Conservation (phyloP, 768 basidiomycete species). For the Hirschioporus abietinus region DNA sequence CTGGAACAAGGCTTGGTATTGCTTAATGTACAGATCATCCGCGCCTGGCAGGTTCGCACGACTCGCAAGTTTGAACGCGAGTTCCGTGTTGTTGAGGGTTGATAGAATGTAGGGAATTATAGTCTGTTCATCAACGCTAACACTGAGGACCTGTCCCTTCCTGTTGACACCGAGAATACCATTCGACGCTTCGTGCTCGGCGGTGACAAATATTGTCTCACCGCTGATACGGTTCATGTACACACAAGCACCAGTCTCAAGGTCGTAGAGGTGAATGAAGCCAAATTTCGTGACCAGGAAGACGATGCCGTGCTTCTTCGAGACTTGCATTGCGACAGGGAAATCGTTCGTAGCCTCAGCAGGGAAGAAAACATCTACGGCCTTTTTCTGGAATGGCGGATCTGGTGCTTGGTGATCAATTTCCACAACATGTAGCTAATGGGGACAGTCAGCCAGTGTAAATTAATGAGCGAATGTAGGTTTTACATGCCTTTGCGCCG, state of each 20-base stretch:
- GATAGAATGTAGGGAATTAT: conserved; percentile 92
- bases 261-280: conserved; percentile 98
- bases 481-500: conserved; percentile 80
- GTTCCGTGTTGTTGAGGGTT: conserved; percentile 93
- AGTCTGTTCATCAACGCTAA: conserved; percentile 94
- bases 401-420: conserved; percentile 94
- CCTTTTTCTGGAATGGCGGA: conserved; percentile 93
- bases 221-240: conserved; percentile 99
- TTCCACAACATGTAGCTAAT: conserved; percentile 93
- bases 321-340: conserved; percentile 99
- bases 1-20: conserved; percentile 89
- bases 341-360: conserved; percentile 98
- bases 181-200: conserved; percentile 88
- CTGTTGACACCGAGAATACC: conserved; percentile 99
- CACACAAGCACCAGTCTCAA: conserved; percentile 93
- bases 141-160: conserved; percentile 97
- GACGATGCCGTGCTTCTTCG: conserved; percentile 92
- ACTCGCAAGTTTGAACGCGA: conserved; percentile 96
- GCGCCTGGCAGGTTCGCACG: conserved; percentile 96
- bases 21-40: conserved; percentile 92
- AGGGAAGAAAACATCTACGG: conserved; percentile 98
- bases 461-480: conserved; percentile 2
- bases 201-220: conserved; percentile 98
- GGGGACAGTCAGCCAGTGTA: conserved; percentile 7
- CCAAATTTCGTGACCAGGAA: conserved; percentile 99